Evolutionary conservation across 305 asterid genomes (phyloP).

Genomic region (Striga hermonthica): DNA sequence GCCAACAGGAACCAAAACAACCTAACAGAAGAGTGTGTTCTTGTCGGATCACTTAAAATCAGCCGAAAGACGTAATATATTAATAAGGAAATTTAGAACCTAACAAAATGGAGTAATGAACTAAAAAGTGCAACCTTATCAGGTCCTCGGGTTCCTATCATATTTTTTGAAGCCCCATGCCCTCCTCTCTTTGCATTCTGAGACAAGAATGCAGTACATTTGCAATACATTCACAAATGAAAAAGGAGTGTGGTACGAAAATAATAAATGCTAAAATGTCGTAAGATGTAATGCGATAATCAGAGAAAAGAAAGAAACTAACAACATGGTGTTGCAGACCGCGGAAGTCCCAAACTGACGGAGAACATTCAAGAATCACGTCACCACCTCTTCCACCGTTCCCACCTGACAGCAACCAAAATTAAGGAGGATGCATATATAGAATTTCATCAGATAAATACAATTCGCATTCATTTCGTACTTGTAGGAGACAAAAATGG

Average conservation of each 20-base stretch:
- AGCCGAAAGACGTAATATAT: conserved; percentile 16
- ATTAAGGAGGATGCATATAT: not conserved
- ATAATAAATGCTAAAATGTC: not conserved
- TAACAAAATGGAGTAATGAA: conserved; percentile 26
- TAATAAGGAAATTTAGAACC: conserved; percentile 23
- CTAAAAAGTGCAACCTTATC: conserved; percentile 58
- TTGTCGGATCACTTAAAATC: conserved; percentile 1
- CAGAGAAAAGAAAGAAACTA: conserved; percentile 38
- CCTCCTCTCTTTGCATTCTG: conserved; percentile 96
- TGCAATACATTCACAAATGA: conserved; percentile 21
- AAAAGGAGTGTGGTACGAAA: not conserved
- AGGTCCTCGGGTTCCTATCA: conserved; percentile 88
- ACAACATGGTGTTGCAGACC: conserved; percentile 83
- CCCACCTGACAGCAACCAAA: conserved; percentile 55
- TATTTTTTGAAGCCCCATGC: conserved; percentile 78
- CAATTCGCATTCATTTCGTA: too few relatives aligned
- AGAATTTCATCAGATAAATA: too few relatives aligned
- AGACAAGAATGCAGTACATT: conserved; percentile 19
- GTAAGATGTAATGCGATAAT: conserved; percentile 18
- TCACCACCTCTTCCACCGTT: conserved; percentile 97
- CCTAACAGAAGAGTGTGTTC: conserved; percentile 39
- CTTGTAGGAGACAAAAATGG: too few relatives aligned
- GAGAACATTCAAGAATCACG: conserved; percentile 76
- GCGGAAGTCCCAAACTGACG: conserved; percentile 90
- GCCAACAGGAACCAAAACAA: conserved; percentile 83